Percentiles rank a stretch among this genome's conserved stretches.
Evolutionary conservation across 2,329 filamentous ascomycete species (phyloP).

Genomic region (Aspergillus intermedius): DNA sequence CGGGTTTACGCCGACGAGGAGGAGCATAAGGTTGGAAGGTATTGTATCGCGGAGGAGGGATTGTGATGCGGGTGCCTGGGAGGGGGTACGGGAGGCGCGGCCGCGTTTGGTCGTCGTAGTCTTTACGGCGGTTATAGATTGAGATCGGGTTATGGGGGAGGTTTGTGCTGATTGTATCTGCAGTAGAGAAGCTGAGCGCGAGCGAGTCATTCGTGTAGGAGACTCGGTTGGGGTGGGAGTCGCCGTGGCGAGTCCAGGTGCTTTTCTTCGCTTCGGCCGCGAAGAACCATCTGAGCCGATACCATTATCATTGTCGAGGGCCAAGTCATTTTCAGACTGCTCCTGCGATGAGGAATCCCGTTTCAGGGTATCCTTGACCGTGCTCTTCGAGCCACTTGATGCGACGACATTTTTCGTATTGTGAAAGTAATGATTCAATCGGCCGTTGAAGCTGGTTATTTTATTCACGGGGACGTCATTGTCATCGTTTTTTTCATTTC

Average conservation of each 20-base stretch:
- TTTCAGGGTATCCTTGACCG: not conserved
- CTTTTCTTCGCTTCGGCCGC: constrained; percentile 1
- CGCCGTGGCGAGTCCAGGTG: not conserved
- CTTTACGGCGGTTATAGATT: constrained; percentile 4
- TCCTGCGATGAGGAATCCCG: not conserved
- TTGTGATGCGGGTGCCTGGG: constrained; percentile 6
- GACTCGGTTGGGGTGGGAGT: not conserved
- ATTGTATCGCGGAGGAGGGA: constrained; percentile 43
- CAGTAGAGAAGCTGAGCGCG: constrained; percentile 5
- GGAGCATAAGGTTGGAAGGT: constrained; percentile 37
- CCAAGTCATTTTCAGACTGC: not conserved
- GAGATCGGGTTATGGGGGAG: not conserved
- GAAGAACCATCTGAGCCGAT: not conserved
- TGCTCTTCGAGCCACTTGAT: not conserved
- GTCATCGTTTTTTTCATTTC: not conserved
- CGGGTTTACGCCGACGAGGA: constrained; percentile 47
- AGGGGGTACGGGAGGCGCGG: constrained; percentile 11
- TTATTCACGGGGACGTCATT: constrained; percentile 28
- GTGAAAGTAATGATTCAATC: constrained; percentile 29
- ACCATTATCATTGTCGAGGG: not conserved
- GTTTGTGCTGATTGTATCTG: not conserved
- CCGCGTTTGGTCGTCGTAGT: constrained; percentile 7
- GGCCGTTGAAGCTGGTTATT: constrained; percentile 30
- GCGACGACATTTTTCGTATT: constrained; percentile 1
- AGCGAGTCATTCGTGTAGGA: constrained; percentile 11